Evolutionary conservation across 2,329 filamentous ascomycete species (phyloP), one percentile per base, ranked within the genome.

Genomic region (Grosmannia serpens): DNA sequence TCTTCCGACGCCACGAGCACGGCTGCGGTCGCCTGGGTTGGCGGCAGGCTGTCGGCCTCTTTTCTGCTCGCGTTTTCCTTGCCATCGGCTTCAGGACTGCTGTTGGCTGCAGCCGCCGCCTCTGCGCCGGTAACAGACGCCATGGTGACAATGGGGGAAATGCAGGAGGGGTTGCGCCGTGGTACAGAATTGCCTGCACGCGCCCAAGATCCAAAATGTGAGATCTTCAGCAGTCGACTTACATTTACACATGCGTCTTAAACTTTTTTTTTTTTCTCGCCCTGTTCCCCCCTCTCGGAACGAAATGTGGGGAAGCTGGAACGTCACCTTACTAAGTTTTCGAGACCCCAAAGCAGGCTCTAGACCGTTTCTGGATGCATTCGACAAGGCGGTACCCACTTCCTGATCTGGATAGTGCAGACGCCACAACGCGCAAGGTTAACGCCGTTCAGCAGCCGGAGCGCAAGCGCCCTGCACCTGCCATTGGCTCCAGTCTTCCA

Each of bases 1-100:
- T 89, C 87, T 59, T 88, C 86, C 1, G 92, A 96, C 55, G 86
- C 80, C 65, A 92, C 87, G 56, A 97, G 79, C 53, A 97, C 92
- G 33, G 92, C 92, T 70, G 88, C 84, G 53, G 85, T 89, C 59
- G 84, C 86, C 62, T 78, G 78, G 13, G 77, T 69, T 7, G 86
- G 86, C n/a, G 80, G 79, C 29, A 69, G 69, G 65, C 76, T 73
- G 47, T 65, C 58, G 11, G 47, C 26, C 29, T 55, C 13, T 2
- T 17, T n/a, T 10, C n/a, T n/a, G n/a, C n/a, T n/a, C n/a, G n/a
- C n/a, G n/a, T n/a, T n/a, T 15, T 38, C 35, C 15, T 38, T 17
- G 35, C 2, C 35, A 17, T 38, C 17, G 13, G 20, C 35, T 6
- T 31, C 8, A 4, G 35, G 11, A 29, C 26, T 20, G 9, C 22